Evolutionary conservation across 2,329 filamentous ascomycete genomes (phyloP), one percentile per base, ranked within the genome.

Genomic region (Leptographium wingfieldii): DNA sequence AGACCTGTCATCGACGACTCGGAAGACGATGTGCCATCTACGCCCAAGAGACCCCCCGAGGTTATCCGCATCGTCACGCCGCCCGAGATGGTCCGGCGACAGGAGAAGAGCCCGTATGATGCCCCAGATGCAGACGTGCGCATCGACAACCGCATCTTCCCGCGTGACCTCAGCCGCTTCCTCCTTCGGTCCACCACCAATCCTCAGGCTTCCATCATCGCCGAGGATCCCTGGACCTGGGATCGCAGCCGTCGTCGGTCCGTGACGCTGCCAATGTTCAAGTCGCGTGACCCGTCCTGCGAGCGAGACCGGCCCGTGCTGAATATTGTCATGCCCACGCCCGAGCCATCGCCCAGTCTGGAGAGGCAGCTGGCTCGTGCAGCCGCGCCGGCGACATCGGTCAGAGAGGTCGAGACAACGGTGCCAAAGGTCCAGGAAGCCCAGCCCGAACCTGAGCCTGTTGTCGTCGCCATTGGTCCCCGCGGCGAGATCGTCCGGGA

Each of bases 91-190:
- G 73, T 77, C 60, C 70, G 73, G 11, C 64, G 69, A 2, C 66
- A 70, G 12, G 74, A 75, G 49, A 78, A 78, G 69, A 77, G 74
- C 59, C 76, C 70, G 10, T 86, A 80, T 60, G 80, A 79, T 63
- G 79, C 71, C 9, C 83, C 83, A 2, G 75, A 86, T 66, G 83
- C 83, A n/a, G 83, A 86, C 68, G 82, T 86, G 58, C 74, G 73
- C 57, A 79, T 85, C 61, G 83, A 86, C 67, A 79, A 84, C 65
- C 71, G 80, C 62, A 76, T 85, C 62, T 73, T 76, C 58, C 83
- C 83, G 5, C 69, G 69, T 49, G 79, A 85, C 35, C 69, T 82
- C 46, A 63, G 60, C 54, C 69, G 60, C 57, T 76, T 72, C 65
- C 67, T 66, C 11, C 60, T 59, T 63, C 69, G 61, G 69, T 68